These are phyloP conservation scores for Usnea hakonensis DNA, from an alignment of 495 filamentous ascomycete genomes.

Conservation along the genomic window DNA sequence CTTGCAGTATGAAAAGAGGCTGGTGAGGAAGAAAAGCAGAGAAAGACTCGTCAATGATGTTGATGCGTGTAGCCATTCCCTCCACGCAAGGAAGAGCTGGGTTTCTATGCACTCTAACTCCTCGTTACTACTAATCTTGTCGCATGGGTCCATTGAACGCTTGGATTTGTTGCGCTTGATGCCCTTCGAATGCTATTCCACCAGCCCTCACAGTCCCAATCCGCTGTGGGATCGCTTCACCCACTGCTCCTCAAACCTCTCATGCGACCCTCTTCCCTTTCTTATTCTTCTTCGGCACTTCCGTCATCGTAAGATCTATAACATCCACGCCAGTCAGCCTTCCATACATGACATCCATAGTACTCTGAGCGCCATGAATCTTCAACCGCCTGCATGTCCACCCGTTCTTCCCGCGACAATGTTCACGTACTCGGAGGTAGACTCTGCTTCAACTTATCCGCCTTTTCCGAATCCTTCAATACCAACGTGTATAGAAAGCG, in stretches of 20 bases:
- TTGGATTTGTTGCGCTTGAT: neutral
- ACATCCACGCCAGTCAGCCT: slow-evolving; percentile 26
- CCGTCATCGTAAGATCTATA: slow-evolving; percentile 64
- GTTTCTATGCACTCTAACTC: neutral
- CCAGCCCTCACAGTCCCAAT: neutral
- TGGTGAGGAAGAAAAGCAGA: neutral
- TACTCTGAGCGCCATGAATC: neutral
- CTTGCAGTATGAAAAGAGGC: neutral
- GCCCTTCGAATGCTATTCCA: neutral
- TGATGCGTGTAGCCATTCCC: neutral
- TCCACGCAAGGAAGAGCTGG: neutral
- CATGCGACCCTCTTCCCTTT: slow-evolving; percentile 44
- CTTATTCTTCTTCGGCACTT: slow-evolving; percentile 68
- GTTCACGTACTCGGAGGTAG: slow-evolving; percentile 80
- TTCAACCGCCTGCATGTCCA: neutral
- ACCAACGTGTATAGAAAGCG: slow-evolving; percentile 93
- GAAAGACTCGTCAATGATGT: neutral
- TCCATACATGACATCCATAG: neutral
- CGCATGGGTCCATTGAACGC: neutral
- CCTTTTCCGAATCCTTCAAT: slow-evolving; percentile 96
- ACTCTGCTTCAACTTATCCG: slow-evolving; percentile 99
- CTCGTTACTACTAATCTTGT: neutral
- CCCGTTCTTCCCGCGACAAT: neutral
- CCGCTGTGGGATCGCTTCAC: neutral
- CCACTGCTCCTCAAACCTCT: neutral